phyloP scores from a whole-genome alignment of 2,329 filamentous ascomycete species.

The Exophiala sp. region DNA sequence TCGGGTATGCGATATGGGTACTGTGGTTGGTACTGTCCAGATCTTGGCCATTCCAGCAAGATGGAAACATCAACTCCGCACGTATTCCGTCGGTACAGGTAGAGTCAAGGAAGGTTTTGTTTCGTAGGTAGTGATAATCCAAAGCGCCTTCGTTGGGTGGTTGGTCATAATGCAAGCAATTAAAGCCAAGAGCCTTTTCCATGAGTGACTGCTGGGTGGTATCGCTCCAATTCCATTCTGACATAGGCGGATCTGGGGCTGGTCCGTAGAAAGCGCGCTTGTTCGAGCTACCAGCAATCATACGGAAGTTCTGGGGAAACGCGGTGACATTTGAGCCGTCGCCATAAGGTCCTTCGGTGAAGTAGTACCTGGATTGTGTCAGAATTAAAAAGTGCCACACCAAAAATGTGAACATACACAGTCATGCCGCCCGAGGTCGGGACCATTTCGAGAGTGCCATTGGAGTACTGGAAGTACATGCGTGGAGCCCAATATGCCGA shows the following conservation, averaged over 20 bases:
- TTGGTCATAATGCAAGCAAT: constrained; percentile 79
- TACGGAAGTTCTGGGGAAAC: constrained; percentile 74
- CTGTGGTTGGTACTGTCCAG: constrained; percentile 53
- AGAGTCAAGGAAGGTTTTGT: constrained; percentile 73
- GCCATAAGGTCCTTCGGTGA: constrained; percentile 50
- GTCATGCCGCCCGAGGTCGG: constrained; percentile 77
- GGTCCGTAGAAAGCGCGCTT: constrained; percentile 68
- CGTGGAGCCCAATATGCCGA: constrained; percentile 85
- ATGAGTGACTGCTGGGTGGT: constrained; percentile 67
- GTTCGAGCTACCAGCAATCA: constrained; percentile 71
- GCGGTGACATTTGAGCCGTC: constrained; percentile 38
- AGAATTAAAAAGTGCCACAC: not conserved
- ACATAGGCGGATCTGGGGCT: constrained; percentile 66
- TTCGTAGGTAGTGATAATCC: constrained; percentile 75
- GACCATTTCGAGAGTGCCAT: constrained; percentile 66
- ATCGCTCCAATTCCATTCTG: constrained; percentile 62
- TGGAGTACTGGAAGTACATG: constrained; percentile 71
- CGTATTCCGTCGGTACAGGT: constrained; percentile 80
- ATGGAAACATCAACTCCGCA: constrained; percentile 82
- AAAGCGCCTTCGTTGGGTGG: constrained; percentile 65
- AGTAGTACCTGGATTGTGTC: constrained; percentile 66
- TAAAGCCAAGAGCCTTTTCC: constrained; percentile 87
- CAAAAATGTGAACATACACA: constrained; percentile 57
- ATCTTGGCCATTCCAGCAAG: constrained; percentile 78
- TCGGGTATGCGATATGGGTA: constrained; percentile 73